A percentile compares a stretch with the other conserved stretches of the same genome.
These are phyloP conservation scores for Stentor roeselii DNA, from an alignment of 73 alveolate genomes.

Conservation along the genomic window DNA sequence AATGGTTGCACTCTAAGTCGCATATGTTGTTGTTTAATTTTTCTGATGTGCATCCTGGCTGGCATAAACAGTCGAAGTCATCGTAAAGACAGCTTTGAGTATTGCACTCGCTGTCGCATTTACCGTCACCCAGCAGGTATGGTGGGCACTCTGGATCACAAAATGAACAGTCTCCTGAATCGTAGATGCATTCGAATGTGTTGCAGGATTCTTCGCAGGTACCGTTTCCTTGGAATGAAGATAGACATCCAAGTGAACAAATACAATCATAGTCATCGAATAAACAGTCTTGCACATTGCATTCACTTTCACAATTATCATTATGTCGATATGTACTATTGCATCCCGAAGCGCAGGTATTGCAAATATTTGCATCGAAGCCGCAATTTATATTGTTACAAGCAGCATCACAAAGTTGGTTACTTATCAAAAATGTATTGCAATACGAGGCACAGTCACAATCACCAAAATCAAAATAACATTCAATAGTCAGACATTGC, in stretches of 20 bases:
- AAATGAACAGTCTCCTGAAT: not conserved
- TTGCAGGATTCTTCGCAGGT: slow-evolving; percentile 19
- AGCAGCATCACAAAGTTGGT: not conserved
- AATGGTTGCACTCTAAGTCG: not conserved
- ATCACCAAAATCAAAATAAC: slow-evolving; percentile 26
- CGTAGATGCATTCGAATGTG: not conserved
- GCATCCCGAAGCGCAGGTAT: not conserved
- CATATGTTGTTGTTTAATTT: not conserved
- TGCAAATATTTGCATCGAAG: not conserved
- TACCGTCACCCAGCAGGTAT: not conserved
- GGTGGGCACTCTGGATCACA: slow-evolving; percentile 13
- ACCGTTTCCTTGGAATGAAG: not conserved
- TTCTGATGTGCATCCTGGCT: not conserved
- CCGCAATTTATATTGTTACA: not conserved
- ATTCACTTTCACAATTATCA: slow-evolving; percentile 18
- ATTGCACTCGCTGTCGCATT: slow-evolving; percentile 24
- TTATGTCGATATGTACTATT: not conserved
- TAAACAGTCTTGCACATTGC: not conserved
- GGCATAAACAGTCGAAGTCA: not conserved
- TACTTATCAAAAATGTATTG: not conserved
- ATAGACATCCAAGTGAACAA: not conserved
- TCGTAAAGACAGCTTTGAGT: not conserved
- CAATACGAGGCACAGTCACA: slow-evolving; percentile 26
- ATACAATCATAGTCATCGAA: slow-evolving; percentile 15
- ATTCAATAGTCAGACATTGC: not conserved